Base-by-base conservation (phyloP, 257 asterid species). In the Sherardia arvensis region DNA sequence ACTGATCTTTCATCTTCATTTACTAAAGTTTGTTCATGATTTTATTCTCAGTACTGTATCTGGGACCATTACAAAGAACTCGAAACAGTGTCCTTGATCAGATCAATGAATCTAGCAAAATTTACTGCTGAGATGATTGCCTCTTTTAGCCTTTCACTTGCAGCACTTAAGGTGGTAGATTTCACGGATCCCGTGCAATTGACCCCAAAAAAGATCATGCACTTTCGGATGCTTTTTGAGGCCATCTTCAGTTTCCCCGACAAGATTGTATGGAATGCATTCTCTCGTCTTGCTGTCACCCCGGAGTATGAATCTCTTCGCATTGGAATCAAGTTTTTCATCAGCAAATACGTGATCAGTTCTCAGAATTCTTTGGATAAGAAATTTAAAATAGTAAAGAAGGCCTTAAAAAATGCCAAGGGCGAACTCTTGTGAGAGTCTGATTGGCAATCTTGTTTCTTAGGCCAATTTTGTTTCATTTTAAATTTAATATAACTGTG, bases 51-150 rank as follows among this genome's bases (percentile, higher is more conserved):
- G 97, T 93, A 80, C 71, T 87, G 99, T 73, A 56, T 90, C 72
- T 93, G 99, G 99, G 99, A 93, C 73, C 95, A 85, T 74, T 84
- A 84, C 83, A 90, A 87, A 82, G 94, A 90, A 67, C 76, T 93
- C 76, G 99, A 87, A 59, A 79, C 91, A 4, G 90, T 80, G 94
- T 61, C 82, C 23, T 79, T 87, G 83, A 53, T 77, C 49, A 84
- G 90, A 81, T 93, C 97, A 43, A 83, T 93, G 94, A 88, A 93
- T 80, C 83, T 93, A 51, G 73, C 97, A 6, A 89, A 87, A 73
- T 89, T 92, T 74, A 73, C 77, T 1, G 95, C 96, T 8, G 88
- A 86, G 70, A 85, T 92, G 95, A 62, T 89, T 59, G 77, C 80
- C 48, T 84, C 87, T 48, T 88, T 81, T 59, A 85, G 89, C 72